Evolutionary conservation across 257 asterid species (phyloP).

Genomic region (Solanum chiquidenum): DNA sequence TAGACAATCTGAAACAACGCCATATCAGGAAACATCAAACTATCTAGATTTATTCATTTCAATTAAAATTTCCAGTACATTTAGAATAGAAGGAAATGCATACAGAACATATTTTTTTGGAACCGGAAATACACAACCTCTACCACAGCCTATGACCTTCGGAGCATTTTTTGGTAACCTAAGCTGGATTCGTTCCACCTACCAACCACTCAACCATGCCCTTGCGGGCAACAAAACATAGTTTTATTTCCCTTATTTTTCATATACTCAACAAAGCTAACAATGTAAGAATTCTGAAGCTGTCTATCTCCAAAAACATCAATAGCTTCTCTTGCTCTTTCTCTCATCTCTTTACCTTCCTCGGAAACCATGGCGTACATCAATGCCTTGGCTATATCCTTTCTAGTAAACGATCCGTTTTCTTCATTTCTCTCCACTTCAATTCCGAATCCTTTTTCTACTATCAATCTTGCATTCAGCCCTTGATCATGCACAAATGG

Average conservation of each 20-base stretch:
- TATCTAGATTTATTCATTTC: not conserved
- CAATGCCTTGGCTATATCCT: conserved; percentile 16
- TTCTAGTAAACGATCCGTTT: conserved; percentile 17
- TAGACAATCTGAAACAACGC: not conserved
- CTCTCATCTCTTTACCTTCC: conserved; percentile 8
- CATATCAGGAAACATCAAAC: not conserved
- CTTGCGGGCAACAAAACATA: not conserved
- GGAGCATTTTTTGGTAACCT: not conserved
- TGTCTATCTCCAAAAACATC: conserved; percentile 11
- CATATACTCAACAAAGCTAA: conserved; percentile 12
- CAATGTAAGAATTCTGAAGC: conserved; percentile 1
- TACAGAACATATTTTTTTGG: not conserved
- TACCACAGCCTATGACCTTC: not conserved
- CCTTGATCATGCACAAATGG: conserved; percentile 28
- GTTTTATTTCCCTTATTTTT: not conserved
- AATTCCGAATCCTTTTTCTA: conserved; percentile 24
- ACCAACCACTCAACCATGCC: not conserved
- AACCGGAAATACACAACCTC: not conserved
- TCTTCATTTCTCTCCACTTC: conserved; percentile 26
- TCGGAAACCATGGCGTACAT: conserved; percentile 7
- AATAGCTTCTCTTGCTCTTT: conserved; percentile 8
- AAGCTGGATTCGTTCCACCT: not conserved
- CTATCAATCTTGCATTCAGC: conserved; percentile 24
- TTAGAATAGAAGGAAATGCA: not conserved
- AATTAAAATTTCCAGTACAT: not conserved